Conservation (phyloP, 1,139 yeast species). For the Debaryomyces fabryi region DNA sequence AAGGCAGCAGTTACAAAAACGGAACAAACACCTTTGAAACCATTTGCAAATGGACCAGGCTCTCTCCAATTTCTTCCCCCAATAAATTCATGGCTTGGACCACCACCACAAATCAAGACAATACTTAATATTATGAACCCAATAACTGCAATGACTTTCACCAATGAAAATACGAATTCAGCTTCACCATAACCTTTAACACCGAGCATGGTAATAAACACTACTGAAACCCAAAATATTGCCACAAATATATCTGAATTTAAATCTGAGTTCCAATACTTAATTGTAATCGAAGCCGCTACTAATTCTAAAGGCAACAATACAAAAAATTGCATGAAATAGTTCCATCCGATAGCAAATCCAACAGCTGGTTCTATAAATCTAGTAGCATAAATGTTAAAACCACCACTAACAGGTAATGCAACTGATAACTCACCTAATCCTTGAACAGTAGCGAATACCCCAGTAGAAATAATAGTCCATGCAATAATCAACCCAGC, state of each 20-base stretch:
- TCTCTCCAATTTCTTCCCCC: slow-evolving; percentile 44
- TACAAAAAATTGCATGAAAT: slow-evolving; percentile 43
- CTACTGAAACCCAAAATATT: slow-evolving; percentile 38
- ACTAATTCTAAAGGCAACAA: slow-evolving; percentile 39
- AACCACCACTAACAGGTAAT: slow-evolving; percentile 45
- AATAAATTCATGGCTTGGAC: slow-evolving; percentile 38
- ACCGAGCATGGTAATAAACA: slow-evolving; percentile 42
- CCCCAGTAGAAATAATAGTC: slow-evolving; percentile 29
- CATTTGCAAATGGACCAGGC: slow-evolving; percentile 47
- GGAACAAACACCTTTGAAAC: slow-evolving; percentile 45
- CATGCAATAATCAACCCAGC: slow-evolving; percentile 64
- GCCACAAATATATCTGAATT: slow-evolving; percentile 45
- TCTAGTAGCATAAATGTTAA: slow-evolving; percentile 41
- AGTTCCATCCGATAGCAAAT: slow-evolving; percentile 49
- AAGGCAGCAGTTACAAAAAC: slow-evolving; percentile 48
- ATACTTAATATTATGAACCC: slow-evolving; percentile 46
- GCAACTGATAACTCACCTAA: slow-evolving; percentile 43
- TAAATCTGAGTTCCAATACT: slow-evolving; percentile 40
- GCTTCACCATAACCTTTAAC: slow-evolving; percentile 50
- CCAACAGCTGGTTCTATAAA: slow-evolving; percentile 46
- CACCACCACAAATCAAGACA: slow-evolving; percentile 46
- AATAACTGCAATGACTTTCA: slow-evolving; percentile 42
- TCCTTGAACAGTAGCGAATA: slow-evolving; percentile 42
- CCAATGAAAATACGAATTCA: slow-evolving; percentile 40
- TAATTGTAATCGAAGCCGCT: slow-evolving; percentile 43